Conservation (phyloP, 805 yeast species). For the Limtongia smithiae region DNA sequence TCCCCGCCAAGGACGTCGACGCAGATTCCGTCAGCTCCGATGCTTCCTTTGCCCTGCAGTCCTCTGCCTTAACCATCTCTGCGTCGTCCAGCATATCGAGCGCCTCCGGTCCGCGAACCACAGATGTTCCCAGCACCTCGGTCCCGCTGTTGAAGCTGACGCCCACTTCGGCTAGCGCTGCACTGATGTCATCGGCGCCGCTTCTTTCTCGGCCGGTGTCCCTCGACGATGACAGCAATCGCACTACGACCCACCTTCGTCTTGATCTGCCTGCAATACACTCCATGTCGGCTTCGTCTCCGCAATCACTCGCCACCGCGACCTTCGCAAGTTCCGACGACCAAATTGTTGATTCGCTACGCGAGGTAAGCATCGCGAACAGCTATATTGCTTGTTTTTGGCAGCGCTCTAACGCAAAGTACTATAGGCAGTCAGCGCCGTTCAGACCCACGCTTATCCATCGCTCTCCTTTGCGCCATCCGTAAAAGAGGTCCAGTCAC, state of each 20-base stretch:
- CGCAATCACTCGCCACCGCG: too few species aligned
- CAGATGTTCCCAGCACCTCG: too few species aligned
- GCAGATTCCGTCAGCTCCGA: background rate
- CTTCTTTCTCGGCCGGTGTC: too few species aligned
- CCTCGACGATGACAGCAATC: too few species aligned
- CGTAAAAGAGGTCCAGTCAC: background rate
- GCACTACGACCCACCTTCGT: too few species aligned
- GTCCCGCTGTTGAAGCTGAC: too few species aligned
- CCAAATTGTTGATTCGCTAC: conserved; percentile 6
- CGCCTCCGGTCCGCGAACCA: too few species aligned
- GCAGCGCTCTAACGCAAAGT: background rate
- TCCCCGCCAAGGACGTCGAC: background rate
- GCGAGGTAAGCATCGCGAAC: conserved; percentile 12
- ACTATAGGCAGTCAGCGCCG: conserved; percentile 22
- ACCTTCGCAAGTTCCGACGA: too few species aligned
- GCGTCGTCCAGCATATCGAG: background rate
- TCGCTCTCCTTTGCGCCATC: background rate
- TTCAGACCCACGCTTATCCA: conserved; percentile 17
- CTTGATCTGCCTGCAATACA: too few species aligned
- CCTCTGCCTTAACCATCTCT: background rate
- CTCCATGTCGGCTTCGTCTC: too few species aligned
- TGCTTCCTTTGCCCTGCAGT: background rate
- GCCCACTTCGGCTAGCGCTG: too few species aligned
- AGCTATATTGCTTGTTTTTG: background rate
- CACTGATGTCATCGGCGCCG: too few species aligned